Evolutionary conservation across 106 monocot species (phyloP).

Genomic region (Xerophyta viscosa): DNA sequence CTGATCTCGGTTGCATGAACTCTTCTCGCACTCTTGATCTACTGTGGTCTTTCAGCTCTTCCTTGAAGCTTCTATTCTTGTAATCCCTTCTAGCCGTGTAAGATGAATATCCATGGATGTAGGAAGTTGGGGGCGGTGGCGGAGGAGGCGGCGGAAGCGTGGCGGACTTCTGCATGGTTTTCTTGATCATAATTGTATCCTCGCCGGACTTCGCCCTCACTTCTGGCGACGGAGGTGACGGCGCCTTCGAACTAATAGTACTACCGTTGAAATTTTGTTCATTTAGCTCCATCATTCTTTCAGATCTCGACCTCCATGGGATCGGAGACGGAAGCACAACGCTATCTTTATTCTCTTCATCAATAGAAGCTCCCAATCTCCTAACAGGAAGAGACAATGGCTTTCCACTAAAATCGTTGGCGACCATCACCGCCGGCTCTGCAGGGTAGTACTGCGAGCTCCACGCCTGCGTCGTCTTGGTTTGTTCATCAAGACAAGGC

Average conservation of each 20-base stretch:
- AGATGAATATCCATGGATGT: conserved; percentile 5
- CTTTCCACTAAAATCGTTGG: conserved; percentile 1
- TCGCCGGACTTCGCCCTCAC: conserved; percentile 17
- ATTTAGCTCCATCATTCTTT: conserved; percentile 19
- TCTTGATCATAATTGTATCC: conserved; percentile 29
- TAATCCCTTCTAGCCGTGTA: conserved; percentile 14
- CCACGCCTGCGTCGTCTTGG: conserved; percentile 33
- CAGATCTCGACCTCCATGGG: conserved; percentile 70
- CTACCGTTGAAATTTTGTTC: conserved; percentile 5
- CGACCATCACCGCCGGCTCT: conserved; percentile 32
- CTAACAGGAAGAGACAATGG: conserved; percentile 46
- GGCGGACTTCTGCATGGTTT: conserved; percentile 20
- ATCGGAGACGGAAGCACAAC: conserved; percentile 63
- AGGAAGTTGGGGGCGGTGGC: conserved; percentile 28
- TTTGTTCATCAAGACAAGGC: not conserved
- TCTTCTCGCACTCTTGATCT: conserved; percentile 13
- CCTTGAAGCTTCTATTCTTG: conserved; percentile 52
- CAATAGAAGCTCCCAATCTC: conserved; percentile 24
- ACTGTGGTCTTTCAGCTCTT: conserved; percentile 42
- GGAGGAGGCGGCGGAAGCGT: conserved; percentile 39
- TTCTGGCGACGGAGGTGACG: conserved; percentile 20
- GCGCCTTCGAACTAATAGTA: conserved; percentile 2
- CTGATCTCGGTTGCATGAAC: conserved; percentile 6
- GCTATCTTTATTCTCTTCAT: not conserved
- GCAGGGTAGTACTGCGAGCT: conserved; percentile 34